A percentile compares a stretch with the other conserved stretches of the same genome.
phyloP scores from a whole-genome alignment of 2,329 filamentous ascomycete species.

The Colletotrichum sp. region DNA sequence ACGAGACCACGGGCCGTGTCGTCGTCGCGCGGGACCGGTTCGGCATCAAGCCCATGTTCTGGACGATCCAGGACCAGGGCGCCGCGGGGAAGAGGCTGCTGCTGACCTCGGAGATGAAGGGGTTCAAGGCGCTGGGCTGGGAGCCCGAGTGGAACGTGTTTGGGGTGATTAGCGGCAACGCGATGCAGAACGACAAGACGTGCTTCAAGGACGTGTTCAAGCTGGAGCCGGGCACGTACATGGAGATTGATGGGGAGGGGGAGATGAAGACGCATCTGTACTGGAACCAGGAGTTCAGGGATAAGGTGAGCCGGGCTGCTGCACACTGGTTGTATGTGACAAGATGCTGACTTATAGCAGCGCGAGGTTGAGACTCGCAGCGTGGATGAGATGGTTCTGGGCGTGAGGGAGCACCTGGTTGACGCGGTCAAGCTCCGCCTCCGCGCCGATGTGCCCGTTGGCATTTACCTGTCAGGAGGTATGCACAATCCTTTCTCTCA shows the following conservation, averaged over 20 bases:
- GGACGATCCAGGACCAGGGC: constrained; percentile 36
- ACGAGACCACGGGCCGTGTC: constrained; percentile 43
- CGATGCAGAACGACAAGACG: constrained; percentile 47
- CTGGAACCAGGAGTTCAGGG: constrained; percentile 57
- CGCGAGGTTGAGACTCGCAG: constrained; percentile 43
- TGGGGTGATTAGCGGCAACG: constrained; percentile 45
- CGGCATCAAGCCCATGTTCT: constrained; percentile 63
- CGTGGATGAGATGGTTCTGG: constrained; percentile 54
- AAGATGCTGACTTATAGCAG: constrained; percentile 11
- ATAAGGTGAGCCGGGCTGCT: constrained; percentile 45
- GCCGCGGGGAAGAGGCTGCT: constrained; percentile 42
- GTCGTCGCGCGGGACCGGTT: constrained; percentile 58
- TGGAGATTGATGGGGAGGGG: constrained; percentile 39
- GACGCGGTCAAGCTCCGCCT: constrained; percentile 58
- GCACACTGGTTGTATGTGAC: neutral
- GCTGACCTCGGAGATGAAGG: constrained; percentile 59
- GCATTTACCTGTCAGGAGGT: constrained; percentile 61
- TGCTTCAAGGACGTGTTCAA: constrained; percentile 53
- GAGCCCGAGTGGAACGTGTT: constrained; percentile 57
- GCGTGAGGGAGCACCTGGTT: constrained; percentile 52
- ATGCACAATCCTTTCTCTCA: constrained; percentile 40
- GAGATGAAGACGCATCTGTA: constrained; percentile 46
- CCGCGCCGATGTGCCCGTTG: constrained; percentile 62
- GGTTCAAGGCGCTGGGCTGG: constrained; percentile 55
- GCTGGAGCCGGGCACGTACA: constrained; percentile 48